Base-by-base conservation (phyloP, 441 rosid genomes). In the Capsella rubella region DNA sequence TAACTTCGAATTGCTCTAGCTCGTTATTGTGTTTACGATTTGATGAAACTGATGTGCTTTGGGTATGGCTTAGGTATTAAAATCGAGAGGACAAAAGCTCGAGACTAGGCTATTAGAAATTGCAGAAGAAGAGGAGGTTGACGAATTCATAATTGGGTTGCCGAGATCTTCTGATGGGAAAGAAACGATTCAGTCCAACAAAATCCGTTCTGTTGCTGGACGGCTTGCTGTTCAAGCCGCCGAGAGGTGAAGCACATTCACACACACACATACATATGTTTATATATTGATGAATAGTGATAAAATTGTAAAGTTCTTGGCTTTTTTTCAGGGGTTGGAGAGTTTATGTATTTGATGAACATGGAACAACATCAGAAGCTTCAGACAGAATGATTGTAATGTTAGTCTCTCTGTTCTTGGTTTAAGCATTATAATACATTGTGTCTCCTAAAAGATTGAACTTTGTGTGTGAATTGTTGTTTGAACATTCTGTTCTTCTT, bases 291-390 rank as follows among this genome's bases (percentile, higher is more conserved):
- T 10, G 21, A 8, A 8, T 25, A 32, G 49, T 70, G 56, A 32
- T 42, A 1, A 27, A 34, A 7, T 59, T 12, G 35, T 49, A 14
- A 71, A 40, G 2, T 43, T 32, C 1, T n/a, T 59, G 50, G 7
- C 2, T 3, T 60, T 67, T 60, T 67, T 79, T 52, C 74, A 92
- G 99, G 82, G 97, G 99, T 42, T 88, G 89, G 92, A 87, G 97
- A 67, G 97, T 95, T 66, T 95, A 89, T 83, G 86, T 95, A 45
- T 89, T 82, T 72, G 93, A 95, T 84, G 99, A 95, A 72, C 91
- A 92, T 78, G 90, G 97, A 34, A 88, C 99, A 61, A 85, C 99
- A 47, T 64, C 82, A n/a, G 92, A 90, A 67, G 96, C 99, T 28
- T 52, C 80, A 56, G 62, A 75, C 71, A 65, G 78, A 14, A 95